These are phyloP conservation scores for Sechiopsis laciniata DNA, from an alignment of 306 rosid genomes.

Conservation along the genomic window DNA sequence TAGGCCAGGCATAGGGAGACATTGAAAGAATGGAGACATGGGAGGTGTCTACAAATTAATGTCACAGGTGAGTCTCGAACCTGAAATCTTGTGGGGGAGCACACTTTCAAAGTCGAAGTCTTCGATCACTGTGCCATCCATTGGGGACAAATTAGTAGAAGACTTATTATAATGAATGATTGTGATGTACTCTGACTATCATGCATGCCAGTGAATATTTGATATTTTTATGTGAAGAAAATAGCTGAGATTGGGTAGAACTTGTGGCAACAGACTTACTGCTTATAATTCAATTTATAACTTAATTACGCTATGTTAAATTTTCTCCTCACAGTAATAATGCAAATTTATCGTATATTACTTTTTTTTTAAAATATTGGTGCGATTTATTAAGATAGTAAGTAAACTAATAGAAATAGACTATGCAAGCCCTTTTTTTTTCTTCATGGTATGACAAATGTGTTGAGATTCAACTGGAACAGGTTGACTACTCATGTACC, in stretches of 20 bases:
- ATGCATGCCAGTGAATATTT: not conserved
- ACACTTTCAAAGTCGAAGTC: too few species aligned
- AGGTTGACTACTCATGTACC: slow-evolving; percentile 77
- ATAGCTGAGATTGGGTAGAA: not conserved
- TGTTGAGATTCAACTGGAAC: slow-evolving; percentile 23
- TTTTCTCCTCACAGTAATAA: not conserved
- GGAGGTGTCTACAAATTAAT: too few species aligned
- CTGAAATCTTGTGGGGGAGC: too few species aligned
- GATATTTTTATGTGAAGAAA: not conserved
- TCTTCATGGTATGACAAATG: not conserved
- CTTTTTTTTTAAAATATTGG: not conserved
- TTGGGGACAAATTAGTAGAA: too few species aligned
- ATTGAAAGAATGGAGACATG: too few species aligned
- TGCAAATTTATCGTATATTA: not conserved
- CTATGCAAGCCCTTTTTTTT: not conserved
- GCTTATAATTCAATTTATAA: not conserved
- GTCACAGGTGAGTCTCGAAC: too few species aligned
- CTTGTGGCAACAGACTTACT: not conserved
- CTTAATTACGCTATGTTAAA: not conserved
- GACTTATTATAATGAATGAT: too few species aligned
- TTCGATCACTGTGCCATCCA: too few species aligned
- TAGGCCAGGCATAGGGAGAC: too few species aligned
- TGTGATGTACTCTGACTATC: not conserved
- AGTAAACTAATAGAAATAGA: not conserved
- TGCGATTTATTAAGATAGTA: not conserved